These are phyloP conservation scores for Clitoria ternatea DNA, from an alignment of 306 rosid species.

Conservation along the genomic window DNA sequence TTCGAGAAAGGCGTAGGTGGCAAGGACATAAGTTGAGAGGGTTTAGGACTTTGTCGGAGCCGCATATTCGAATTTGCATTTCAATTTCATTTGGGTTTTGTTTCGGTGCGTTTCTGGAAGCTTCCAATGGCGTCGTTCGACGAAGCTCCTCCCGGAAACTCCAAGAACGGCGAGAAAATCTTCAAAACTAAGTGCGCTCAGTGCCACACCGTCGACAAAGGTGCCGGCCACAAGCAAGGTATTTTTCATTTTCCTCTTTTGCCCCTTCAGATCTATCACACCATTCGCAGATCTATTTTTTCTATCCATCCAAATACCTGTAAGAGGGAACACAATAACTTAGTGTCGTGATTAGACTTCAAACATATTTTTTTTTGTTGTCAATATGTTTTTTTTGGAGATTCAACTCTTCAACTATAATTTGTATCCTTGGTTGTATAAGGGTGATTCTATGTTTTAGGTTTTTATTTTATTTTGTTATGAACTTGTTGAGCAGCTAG, in stretches of 20 bases:
- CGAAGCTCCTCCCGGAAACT: slow-evolving; percentile 75
- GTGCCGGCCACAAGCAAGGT: slow-evolving; percentile 97
- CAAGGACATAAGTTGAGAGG: not conserved
- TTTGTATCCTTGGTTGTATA: not conserved
- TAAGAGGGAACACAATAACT: too few species aligned
- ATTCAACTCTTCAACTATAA: not conserved
- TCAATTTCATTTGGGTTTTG: not conserved
- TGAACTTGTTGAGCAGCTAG: not conserved
- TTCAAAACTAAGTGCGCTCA: slow-evolving; percentile 90
- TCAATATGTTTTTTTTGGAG: too few species aligned
- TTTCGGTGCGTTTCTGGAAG: not conserved
- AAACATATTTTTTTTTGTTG: too few species aligned
- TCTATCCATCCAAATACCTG: too few species aligned
- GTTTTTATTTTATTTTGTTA: not conserved
- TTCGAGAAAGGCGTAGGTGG: not conserved
- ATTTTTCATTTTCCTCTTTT: not conserved
- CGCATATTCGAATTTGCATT: not conserved
- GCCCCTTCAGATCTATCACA: slow-evolving; percentile 7
- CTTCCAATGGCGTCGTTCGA: slow-evolving; percentile 68
- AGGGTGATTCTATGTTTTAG: not conserved
- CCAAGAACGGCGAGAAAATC: slow-evolving; percentile 67
- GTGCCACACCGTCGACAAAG: slow-evolving; percentile 87
- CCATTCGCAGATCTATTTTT: too few species aligned
- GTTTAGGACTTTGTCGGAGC: not conserved
- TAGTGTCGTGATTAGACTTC: too few species aligned